A percentile compares a stretch with the other conserved stretches of the same genome.
Conservation (phyloP, 192 early-diverging fungal genomes). For the Coemansia asiatica region DNA sequence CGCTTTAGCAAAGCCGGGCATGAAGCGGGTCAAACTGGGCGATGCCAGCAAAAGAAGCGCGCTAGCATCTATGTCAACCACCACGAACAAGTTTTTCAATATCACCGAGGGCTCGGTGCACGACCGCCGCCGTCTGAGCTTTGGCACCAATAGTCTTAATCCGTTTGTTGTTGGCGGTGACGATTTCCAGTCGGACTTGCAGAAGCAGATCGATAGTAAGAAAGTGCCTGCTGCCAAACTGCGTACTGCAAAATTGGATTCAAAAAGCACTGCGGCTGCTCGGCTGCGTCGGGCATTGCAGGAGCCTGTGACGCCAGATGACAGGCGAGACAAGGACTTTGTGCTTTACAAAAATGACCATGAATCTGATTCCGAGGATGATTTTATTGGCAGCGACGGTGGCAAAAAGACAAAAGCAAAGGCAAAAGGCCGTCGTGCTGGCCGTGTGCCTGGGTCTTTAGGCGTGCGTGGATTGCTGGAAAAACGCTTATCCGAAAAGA, state of each 20-base stretch:
- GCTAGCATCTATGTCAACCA: background rate
- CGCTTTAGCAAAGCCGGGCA: conserved; percentile 5
- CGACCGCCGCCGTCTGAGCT: conserved; percentile 47
- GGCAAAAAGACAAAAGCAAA: background rate
- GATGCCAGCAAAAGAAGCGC: conserved; percentile 9
- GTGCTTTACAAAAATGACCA: conserved; percentile 19
- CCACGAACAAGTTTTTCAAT: background rate
- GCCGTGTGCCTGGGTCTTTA: conserved; percentile 33
- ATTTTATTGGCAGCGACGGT: background rate
- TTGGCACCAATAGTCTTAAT: conserved; percentile 32
- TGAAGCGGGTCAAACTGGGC: conserved; percentile 24
- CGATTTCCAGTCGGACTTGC: conserved; percentile 40
- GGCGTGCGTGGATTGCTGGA: conserved; percentile 42
- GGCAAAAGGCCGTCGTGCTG: conserved; percentile 4
- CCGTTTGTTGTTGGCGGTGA: conserved; percentile 45
- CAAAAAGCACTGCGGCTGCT: conserved; percentile 40
- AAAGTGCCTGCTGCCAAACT: background rate
- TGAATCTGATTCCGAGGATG: background rate
- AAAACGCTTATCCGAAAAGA: conserved; percentile 16
- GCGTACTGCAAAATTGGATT: conserved; percentile 19
- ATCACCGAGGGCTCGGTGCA: conserved; percentile 48
- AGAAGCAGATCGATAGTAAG: conserved; percentile 25
- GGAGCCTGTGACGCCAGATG: conserved; percentile 37
- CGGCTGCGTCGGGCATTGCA: conserved; percentile 24
- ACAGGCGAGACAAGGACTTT: conserved; percentile 38